phyloP scores from a whole-genome alignment of 73 alveolate genomes.

The Tetrahymena malaccensis region DNA sequence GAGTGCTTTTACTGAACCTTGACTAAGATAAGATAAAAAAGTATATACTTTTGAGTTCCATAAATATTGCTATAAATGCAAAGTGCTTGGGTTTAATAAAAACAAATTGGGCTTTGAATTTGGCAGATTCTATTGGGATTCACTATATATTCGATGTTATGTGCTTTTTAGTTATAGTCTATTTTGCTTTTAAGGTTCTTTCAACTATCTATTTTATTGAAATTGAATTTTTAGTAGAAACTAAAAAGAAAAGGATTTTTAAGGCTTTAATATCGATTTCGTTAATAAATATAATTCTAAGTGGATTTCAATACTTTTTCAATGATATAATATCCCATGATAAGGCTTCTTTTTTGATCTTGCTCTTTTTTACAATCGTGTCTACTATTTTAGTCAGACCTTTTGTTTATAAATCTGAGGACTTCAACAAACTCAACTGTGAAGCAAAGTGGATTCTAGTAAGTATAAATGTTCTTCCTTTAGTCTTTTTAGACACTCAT shows the following conservation, averaged over 20 bases:
- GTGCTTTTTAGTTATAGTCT: not conserved
- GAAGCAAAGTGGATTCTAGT: not conserved
- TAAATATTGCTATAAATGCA: not conserved
- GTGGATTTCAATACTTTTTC: not conserved
- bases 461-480: not conserved
- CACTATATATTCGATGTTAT: not conserved
- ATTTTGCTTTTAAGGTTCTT: not conserved
- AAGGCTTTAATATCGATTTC: not conserved
- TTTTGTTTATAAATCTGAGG: not conserved
- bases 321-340: not conserved
- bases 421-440: not conserved
- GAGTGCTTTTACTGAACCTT: not conserved
- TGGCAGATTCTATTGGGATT: not conserved
- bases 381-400: not conserved
- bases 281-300: not conserved
- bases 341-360: not conserved
- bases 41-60: not conserved
- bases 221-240: not conserved
- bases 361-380: not conserved
- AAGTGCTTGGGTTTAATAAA: not conserved
- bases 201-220: not conserved
- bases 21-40: not conserved
- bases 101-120: not conserved
- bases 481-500: not conserved
- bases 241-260: not conserved